Conservation (phyloP, 2,329 filamentous ascomycete genomes). For the Scorias spongiosa region DNA sequence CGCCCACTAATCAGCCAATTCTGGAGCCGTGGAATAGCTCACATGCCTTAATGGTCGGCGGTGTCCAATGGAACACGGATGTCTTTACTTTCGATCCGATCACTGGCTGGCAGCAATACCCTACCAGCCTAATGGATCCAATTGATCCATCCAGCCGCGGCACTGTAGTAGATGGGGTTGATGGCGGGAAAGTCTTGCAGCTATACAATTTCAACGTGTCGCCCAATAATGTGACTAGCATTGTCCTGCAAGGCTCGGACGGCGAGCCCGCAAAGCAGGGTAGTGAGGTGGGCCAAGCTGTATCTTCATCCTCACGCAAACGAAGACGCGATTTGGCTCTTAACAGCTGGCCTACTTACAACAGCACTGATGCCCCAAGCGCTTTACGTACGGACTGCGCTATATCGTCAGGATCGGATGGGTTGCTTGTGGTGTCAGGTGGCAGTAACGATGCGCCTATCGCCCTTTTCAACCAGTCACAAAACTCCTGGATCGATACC, state of each 20-base stretch:
- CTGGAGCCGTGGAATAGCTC: constrained; percentile 59
- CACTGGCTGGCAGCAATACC: constrained; percentile 52
- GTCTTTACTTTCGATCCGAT: constrained; percentile 57
- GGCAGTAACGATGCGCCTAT: constrained; percentile 53
- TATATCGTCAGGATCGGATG: constrained; percentile 50
- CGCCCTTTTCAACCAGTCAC: constrained; percentile 58
- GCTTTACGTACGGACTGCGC: constrained; percentile 53
- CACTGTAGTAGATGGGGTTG: constrained; percentile 52
- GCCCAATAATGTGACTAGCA: constrained; percentile 60
- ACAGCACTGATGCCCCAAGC: constrained; percentile 54
- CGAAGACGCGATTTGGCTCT: constrained; percentile 41
- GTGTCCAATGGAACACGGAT: constrained; percentile 46
- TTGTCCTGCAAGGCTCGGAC: constrained; percentile 47
- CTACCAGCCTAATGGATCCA: constrained; percentile 43
- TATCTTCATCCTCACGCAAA: constrained; percentile 17
- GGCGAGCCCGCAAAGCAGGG: constrained; percentile 37
- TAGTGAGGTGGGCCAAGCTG: constrained; percentile 27
- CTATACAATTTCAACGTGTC: constrained; percentile 60
- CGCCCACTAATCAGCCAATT: constrained; percentile 52
- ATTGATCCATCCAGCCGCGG: constrained; percentile 24
- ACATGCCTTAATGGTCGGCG: constrained; percentile 61
- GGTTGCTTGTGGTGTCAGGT: constrained; percentile 63
- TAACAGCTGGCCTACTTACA: constrained; percentile 62
- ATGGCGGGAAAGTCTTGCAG: constrained; percentile 64
- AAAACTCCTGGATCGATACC: constrained; percentile 67